Evolutionary conservation across 78 protist species (phyloP).

Genomic region (Dictyostelium purpureum): DNA sequence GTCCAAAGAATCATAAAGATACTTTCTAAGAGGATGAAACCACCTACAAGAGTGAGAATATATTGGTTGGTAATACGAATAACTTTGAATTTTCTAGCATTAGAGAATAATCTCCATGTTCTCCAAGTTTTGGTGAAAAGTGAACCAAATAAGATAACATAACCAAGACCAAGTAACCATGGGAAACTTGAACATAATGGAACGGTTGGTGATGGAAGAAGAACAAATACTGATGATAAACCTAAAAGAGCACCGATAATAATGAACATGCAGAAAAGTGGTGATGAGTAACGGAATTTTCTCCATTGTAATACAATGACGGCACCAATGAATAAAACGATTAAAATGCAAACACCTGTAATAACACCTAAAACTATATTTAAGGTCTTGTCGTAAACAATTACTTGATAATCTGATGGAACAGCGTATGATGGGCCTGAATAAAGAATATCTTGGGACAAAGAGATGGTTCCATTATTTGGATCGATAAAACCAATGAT

Average conservation of each 20-base stretch:
- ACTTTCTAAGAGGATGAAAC: slow-evolving; percentile 14
- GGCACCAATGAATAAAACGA: slow-evolving; percentile 14
- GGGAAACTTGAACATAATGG: slow-evolving; percentile 33
- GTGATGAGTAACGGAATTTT: slow-evolving; percentile 71
- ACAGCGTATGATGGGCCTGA: background rate
- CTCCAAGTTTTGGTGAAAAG: slow-evolving; percentile 49
- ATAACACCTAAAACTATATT: slow-evolving; percentile 43
- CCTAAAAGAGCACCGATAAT: slow-evolving; percentile 64
- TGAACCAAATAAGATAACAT: slow-evolving; percentile 45
- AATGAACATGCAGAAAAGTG: slow-evolving; percentile 64
- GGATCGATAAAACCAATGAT: background rate
- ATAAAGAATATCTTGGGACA: background rate
- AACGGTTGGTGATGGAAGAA: slow-evolving; percentile 31
- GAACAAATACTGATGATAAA: background rate
- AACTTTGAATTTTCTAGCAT: slow-evolving; percentile 51
- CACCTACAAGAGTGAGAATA: slow-evolving; percentile 32
- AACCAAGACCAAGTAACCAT: slow-evolving; percentile 64
- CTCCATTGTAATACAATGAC: slow-evolving; percentile 55
- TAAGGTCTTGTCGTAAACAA: background rate
- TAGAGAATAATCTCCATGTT: slow-evolving; percentile 46
- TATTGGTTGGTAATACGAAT: slow-evolving; percentile 29
- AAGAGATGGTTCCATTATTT: background rate
- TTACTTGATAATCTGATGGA: slow-evolving; percentile 54
- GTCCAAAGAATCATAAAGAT: slow-evolving; percentile 42
- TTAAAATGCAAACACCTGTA: slow-evolving; percentile 43